Evolutionary conservation across 1,284 basidiomycete species (phyloP).

Genomic region (Pisolithus thermaeus): DNA sequence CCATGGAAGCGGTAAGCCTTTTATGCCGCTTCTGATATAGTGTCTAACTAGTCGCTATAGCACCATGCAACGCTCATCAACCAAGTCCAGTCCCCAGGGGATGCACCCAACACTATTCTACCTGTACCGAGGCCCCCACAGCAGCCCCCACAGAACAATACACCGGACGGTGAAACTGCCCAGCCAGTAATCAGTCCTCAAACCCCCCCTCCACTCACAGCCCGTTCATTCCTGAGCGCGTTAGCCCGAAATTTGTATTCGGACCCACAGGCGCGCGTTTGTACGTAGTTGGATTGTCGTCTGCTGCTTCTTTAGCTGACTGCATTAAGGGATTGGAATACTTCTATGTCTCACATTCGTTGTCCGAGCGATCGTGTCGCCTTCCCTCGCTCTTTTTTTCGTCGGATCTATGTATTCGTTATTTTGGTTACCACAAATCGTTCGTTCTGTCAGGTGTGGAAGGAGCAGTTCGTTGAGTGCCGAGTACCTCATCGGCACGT

Average conservation of each 20-base stretch:
- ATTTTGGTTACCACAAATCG: constrained; percentile 82
- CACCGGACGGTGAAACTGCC: constrained; percentile 1
- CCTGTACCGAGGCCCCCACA: constrained; percentile 16
- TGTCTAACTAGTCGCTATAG: constrained; percentile 34
- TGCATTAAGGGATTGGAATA: constrained; percentile 52
- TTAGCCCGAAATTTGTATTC: constrained; percentile 54
- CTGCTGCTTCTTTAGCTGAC: not conserved
- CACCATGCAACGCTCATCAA: constrained; percentile 79
- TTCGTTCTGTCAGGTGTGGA: constrained; percentile 67
- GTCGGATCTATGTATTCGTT: constrained; percentile 69
- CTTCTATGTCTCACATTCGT: constrained; percentile 65
- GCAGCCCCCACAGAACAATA: constrained; percentile 5
- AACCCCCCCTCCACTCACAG: constrained; percentile 10
- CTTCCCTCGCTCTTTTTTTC: constrained; percentile 65
- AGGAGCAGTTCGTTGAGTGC: constrained; percentile 62
- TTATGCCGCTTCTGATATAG: not conserved
- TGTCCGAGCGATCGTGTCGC: constrained; percentile 68
- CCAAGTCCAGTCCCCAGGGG: constrained; percentile 79
- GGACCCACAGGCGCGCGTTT: constrained; percentile 66
- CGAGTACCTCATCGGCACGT: constrained; percentile 77
- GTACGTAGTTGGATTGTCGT: constrained; percentile 34
- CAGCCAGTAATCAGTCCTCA: constrained; percentile 16
- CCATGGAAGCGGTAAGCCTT: constrained; percentile 63
- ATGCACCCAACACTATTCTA: constrained; percentile 31
- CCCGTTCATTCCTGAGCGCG: constrained; percentile 41